Evolutionary conservation across 2,329 filamentous ascomycete species (phyloP).

Genomic region (Cladosporium sp.): DNA sequence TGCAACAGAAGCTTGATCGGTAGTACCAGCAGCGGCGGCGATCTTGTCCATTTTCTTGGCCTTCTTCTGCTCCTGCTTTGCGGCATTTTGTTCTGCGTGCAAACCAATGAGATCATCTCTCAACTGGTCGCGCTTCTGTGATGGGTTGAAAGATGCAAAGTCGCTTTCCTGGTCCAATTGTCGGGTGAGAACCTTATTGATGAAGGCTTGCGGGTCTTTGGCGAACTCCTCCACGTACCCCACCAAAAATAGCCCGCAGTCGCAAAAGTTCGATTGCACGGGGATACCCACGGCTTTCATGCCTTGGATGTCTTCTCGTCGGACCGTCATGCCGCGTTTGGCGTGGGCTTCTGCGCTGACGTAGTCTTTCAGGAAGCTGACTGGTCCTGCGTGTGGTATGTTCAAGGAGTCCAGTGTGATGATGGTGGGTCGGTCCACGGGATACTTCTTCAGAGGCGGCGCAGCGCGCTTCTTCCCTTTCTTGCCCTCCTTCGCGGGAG

Average conservation of each 20-base stretch:
- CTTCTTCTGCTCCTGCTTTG: constrained; percentile 36
- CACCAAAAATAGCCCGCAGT: constrained; percentile 84
- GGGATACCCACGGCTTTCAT: constrained; percentile 74
- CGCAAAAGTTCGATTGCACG: constrained; percentile 74
- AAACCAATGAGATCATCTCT: constrained; percentile 62
- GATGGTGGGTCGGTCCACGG: constrained; percentile 55
- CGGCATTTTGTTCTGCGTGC: constrained; percentile 52
- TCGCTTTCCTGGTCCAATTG: constrained; percentile 55
- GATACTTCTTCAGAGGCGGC: constrained; percentile 26
- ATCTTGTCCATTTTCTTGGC: constrained; percentile 16
- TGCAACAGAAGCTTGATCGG: not conserved
- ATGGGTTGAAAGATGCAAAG: constrained; percentile 52
- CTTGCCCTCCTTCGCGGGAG: constrained; percentile 10
- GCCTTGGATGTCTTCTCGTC: constrained; percentile 46
- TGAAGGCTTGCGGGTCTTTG: constrained; percentile 65
- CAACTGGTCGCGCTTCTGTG: constrained; percentile 59
- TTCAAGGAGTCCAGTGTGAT: constrained; percentile 85
- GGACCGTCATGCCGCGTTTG: constrained; percentile 51
- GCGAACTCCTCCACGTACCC: constrained; percentile 82
- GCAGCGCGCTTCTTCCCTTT: constrained; percentile 19
- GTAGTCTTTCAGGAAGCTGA: constrained; percentile 69
- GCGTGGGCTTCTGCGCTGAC: constrained; percentile 65
- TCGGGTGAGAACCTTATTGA: constrained; percentile 59
- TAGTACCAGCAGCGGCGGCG: not conserved
- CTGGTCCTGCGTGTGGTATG: constrained; percentile 57